Base-by-base conservation (phyloP, 2,329 filamentous ascomycete species). In the Orbilia quercus region DNA sequence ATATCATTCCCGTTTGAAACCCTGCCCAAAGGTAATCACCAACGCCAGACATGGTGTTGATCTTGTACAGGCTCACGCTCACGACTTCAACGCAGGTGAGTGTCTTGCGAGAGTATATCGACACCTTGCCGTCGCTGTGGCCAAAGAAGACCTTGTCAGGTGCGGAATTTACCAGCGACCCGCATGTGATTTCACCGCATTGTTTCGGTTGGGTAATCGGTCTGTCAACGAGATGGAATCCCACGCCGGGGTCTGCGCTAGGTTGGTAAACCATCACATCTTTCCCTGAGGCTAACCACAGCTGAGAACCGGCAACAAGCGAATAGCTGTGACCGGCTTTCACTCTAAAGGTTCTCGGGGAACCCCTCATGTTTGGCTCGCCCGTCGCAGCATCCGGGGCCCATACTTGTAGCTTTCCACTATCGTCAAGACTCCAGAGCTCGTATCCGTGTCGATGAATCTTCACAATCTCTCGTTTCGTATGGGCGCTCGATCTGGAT, bases 341-440 rank as follows among this genome's bases (percentile, higher is more conserved):
- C 34, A 96, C 82, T 67, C 91, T 88, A 80, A 90, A 96, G 38
- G 88, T 89, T 77, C 90, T 89, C 20, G 91, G 92, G 62, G 86
- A 89, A 65, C 88, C 87, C 64, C 88, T 86, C 28, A 98, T 81
- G 74, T 88, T 94, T 0, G 93, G 92, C 25, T 89, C 85, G 0
- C 90, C 89, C 4, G 86, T 86, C 48, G 81, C 81, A n/a, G 87
- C 84, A 77, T 92, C 91, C 2, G 93, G 89, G 1, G 87, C 88
- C 95, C 95, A 99, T 3, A 98, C 86, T 76, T 92, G 88, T 12
- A 99, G 82, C 48, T 90, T 91, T 9, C 95, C 95, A 50, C 90
- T 88, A 75, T 97, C 93, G 79, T 98, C 95, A 51, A 99, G 81
- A 0, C 93, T 93, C 95, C 95, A 99, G 80, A 99, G 87, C 78